Base-by-base conservation (phyloP, 108 stramenopile species). In the Nannochloropsis oceanica region DNA sequence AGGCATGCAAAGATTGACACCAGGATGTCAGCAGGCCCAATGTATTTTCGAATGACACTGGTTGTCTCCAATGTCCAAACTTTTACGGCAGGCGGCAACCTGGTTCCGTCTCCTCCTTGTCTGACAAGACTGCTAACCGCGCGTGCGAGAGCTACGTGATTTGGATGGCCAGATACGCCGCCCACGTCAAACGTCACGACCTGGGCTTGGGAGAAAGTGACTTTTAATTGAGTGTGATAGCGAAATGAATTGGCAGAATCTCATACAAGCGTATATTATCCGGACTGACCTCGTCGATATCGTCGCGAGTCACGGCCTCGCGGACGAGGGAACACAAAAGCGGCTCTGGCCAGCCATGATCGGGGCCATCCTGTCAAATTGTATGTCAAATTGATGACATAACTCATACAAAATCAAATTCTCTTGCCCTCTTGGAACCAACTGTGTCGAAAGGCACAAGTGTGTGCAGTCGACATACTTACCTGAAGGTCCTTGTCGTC, bases 81-180 rank as follows among this genome's bases (percentile, higher is more conserved):
- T n/a, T 87, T 85, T 8, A 87, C 11, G 22, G 79, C 20, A 20
- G 18, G 34, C 81, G 27, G 81, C 81, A 81, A 8, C 34, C 14
- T 3, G 27, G 11, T 8, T 81, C 10, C 59, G 5, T 73, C n/a
- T n/a, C 59, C n/a, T 73, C 14, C 42, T 22, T 8, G 43, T 26
- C 80, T 50, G 50, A 87, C 59, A 80, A 84, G 84, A 25, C 26
- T 27, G 2, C 42, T 26, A 14, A 87, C 87, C 27, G 83, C 87
- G n/a, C 80, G 34, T 73, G 80, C 22, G 1, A 87, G 83, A 12
- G 87, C 83, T 43, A 79, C 44, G 80, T 92, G 92, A 43, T 92
- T 91, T 8, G 85, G 82, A 86, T 92, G 92, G 11, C 87, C 89
- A 2, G 92, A 92, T 1, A 92, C 91, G n/a, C 92, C 92, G 24